Evolutionary conservation across 495 filamentous ascomycete species (phyloP).

Genomic region (Penicillium salamii): DNA sequence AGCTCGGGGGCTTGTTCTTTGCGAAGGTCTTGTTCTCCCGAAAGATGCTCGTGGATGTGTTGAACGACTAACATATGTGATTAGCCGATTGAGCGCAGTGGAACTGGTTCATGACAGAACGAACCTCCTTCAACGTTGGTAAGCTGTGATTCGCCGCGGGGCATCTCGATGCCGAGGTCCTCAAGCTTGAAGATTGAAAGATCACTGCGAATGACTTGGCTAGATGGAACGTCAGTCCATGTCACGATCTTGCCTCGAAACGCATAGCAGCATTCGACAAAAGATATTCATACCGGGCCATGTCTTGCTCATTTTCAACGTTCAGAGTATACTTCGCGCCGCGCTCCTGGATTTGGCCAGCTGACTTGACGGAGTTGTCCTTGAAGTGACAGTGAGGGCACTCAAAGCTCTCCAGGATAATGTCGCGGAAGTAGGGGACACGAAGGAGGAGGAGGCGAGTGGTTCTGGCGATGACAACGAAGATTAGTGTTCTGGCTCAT

Average conservation of each 20-base stretch:
- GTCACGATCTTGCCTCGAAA: not conserved
- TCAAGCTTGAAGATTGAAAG: conserved; percentile 75
- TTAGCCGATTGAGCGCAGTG: not conserved
- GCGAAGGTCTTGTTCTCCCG: conserved; percentile 68
- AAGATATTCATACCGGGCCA: not conserved
- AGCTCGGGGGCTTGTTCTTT: conserved; percentile 73
- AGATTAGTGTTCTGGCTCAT: conserved; percentile 7
- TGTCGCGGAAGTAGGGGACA: conserved; percentile 94
- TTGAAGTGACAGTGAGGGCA: conserved; percentile 84
- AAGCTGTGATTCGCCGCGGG: conserved; percentile 77
- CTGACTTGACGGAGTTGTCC: conserved; percentile 89
- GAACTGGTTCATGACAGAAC: not conserved
- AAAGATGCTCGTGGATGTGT: conserved; percentile 72
- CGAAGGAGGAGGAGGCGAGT: conserved; percentile 84
- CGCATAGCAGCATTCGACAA: no score
- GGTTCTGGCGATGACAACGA: conserved; percentile 33
- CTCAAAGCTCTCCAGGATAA: conserved; percentile 94
- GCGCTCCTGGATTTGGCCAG: conserved; percentile 84
- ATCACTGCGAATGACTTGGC: conserved; percentile 87
- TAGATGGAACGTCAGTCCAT: conserved; percentile 42
- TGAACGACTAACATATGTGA: not conserved
- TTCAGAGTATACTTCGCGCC: conserved; percentile 77
- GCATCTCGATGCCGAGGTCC: conserved; percentile 64
- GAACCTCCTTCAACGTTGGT: conserved; percentile 80
- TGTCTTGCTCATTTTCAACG: conserved; percentile 63